Evolutionary conservation across 2,329 filamentous ascomycete species (phyloP).

Genomic region (Diaporthe destruens): DNA sequence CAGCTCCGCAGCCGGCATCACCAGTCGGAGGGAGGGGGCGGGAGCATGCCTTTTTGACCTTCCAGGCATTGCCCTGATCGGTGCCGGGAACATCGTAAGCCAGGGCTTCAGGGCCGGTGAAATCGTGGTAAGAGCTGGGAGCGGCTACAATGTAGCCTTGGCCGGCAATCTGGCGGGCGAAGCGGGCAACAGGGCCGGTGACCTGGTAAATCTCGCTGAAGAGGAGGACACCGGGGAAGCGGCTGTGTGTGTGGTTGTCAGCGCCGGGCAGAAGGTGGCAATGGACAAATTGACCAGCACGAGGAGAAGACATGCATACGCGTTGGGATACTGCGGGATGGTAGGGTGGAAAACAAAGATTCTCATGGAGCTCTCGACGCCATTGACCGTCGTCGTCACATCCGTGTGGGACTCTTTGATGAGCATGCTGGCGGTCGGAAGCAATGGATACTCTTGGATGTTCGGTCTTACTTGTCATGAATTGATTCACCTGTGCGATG

Average conservation of each 20-base stretch:
- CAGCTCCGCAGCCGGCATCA: not conserved
- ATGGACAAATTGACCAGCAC: not conserved
- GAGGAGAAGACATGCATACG: conserved; percentile 62
- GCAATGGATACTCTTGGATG: not conserved
- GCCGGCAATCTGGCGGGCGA: conserved; percentile 90
- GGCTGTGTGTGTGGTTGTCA: conserved; percentile 57
- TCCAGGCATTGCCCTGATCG: conserved; percentile 87
- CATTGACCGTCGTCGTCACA: conserved; percentile 63
- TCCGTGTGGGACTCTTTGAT: conserved; percentile 67
- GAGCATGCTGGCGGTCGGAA: conserved; percentile 56
- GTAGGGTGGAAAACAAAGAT: conserved; percentile 91
- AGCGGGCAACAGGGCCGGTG: conserved; percentile 89
- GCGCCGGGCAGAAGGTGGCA: not conserved
- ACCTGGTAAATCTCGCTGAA: conserved; percentile 89
- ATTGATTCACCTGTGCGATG: not conserved
- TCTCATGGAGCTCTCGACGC: conserved; percentile 67
- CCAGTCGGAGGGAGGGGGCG: not conserved
- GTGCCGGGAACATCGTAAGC: conserved; percentile 91
- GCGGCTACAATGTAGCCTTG: conserved; percentile 95
- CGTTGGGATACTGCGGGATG: conserved; percentile 87
- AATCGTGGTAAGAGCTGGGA: conserved; percentile 93
- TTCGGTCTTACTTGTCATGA: not conserved
- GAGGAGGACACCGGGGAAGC: conserved; percentile 86
- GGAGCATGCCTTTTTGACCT: conserved; percentile 76
- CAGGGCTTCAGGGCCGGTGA: conserved; percentile 85